phyloP scores from a whole-genome alignment of 2,329 filamentous ascomycete species.

The Fonsecaea erecta region DNA sequence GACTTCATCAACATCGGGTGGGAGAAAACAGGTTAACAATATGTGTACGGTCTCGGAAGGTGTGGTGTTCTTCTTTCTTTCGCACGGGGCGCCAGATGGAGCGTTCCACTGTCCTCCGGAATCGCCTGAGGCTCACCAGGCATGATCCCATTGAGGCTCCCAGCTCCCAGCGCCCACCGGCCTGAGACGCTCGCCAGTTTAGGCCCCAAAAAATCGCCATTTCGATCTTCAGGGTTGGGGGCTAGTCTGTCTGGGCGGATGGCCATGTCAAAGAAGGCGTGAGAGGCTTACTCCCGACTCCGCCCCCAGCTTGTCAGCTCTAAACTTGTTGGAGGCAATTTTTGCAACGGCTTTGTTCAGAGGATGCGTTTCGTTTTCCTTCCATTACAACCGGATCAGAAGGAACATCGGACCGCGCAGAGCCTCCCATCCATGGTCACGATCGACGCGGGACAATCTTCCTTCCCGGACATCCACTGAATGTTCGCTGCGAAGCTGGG shows the following conservation, averaged over 20 bases:
- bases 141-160: neutral
- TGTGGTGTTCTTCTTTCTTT: neutral
- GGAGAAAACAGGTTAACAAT: neutral
- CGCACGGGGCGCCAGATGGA: neutral
- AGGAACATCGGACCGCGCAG: conserved; percentile 2
- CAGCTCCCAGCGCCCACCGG: neutral
- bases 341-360: neutral
- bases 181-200: neutral
- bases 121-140: neutral
- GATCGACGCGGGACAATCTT: neutral
- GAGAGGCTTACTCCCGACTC: conserved; percentile 15
- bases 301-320: conserved; percentile 18
- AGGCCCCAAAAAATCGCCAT: conserved; percentile 1
- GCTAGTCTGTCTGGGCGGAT: neutral
- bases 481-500: neutral
- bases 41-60: neutral
- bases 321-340: conserved; percentile 5
- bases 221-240: neutral
- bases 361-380: conserved; percentile 1
- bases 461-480: neutral
- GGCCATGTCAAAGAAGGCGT: neutral
- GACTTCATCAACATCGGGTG: neutral
- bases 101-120: neutral
- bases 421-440: neutral
- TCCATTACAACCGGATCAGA: neutral